Conservation (phyloP, 306 rosid species). For the Medicago lupulina region DNA sequence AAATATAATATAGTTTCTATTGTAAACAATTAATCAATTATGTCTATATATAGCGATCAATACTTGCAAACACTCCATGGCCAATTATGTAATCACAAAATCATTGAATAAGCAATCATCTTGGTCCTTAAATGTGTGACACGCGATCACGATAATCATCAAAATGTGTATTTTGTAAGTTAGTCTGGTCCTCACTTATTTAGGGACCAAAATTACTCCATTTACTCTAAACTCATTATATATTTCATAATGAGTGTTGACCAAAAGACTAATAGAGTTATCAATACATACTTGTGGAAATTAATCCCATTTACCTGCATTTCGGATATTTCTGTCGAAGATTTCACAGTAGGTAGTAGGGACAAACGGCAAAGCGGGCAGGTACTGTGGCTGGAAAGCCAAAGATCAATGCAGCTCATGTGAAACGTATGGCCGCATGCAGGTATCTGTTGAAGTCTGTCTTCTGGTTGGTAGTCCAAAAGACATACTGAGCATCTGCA, state of each 20-base stretch:
- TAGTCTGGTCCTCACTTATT: too few species aligned
- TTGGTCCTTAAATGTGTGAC: too few species aligned
- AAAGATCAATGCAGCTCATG: slow-evolving; percentile 83
- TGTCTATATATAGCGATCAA: not conserved
- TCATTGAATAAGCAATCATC: not conserved
- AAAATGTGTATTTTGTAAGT: too few species aligned
- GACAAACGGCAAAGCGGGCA: slow-evolving; percentile 96
- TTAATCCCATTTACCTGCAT: slow-evolving; percentile 42
- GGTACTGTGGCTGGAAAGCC: slow-evolving; percentile 83
- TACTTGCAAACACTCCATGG: slow-evolving; percentile 19
- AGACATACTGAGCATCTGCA: slow-evolving; percentile 89
- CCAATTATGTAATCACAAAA: slow-evolving; percentile 14
- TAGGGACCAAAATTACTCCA: not conserved
- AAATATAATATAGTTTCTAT: not conserved
- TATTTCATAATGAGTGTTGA: not conserved
- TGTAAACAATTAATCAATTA: slow-evolving; percentile 10
- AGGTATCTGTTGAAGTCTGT: slow-evolving; percentile 89
- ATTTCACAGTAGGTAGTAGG: slow-evolving; percentile 57
- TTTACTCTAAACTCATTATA: not conserved
- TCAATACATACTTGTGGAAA: slow-evolving; percentile 31
- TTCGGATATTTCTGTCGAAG: slow-evolving; percentile 48
- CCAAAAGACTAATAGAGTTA: not conserved
- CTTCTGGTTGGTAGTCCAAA: slow-evolving; percentile 79
- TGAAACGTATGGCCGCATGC: slow-evolving; percentile 87
- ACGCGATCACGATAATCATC: too few species aligned